Base-by-base conservation (phyloP, 1,139 yeast species). In the Pneumocystis canis region DNA sequence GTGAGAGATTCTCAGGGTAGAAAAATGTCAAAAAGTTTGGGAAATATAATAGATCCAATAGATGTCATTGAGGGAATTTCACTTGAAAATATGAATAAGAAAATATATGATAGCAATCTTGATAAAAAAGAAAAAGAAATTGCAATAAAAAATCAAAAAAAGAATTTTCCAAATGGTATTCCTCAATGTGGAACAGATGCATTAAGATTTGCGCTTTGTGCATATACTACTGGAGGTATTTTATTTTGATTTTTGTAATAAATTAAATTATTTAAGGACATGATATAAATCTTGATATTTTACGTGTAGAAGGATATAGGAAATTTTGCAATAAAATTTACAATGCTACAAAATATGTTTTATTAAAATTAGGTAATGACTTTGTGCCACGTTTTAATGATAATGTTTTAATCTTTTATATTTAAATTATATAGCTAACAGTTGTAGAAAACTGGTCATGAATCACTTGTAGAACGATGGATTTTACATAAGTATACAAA, bases 161-260 rank as follows among this genome's bases (percentile, higher is more conserved):
- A 83, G 70, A 85, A 96, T 25, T 92, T 89, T 80, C 98, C 98
- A 68, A 85, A 84, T 70, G 98, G 98, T 78, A 90, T 92, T 70
- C 97, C 98, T 65, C 96, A 92, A 78, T 92, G 98, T 82, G 98
- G 98, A 79, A 90, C 97, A 63, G 98, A 92, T 76, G 98, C 98
- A 58, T 79, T 92, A 78, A 85, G 98, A 79, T 92, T 92, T 74
- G 97, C 98, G 32, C 82, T 92, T 69, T 92, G 98, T 82, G 97
- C 97, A 63, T 92, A 92, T 79, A 86, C 96, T 62, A 90, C 98
- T 64, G 98, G 98, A 78, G 97, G 54, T 47, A 47, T 47, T 47
- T 47, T 47, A 6, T 25, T 40, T 47, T 3, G 9, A 28, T 1
- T 47, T 47, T 47, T 25, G 4, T 28, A 25, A 25, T 47, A 28